A percentile compares a stretch with the other conserved stretches of the same genome.
These are phyloP conservation scores for Cubamyces sp. DNA, from an alignment of 768 basidiomycete genomes.

Conservation along the genomic window DNA sequence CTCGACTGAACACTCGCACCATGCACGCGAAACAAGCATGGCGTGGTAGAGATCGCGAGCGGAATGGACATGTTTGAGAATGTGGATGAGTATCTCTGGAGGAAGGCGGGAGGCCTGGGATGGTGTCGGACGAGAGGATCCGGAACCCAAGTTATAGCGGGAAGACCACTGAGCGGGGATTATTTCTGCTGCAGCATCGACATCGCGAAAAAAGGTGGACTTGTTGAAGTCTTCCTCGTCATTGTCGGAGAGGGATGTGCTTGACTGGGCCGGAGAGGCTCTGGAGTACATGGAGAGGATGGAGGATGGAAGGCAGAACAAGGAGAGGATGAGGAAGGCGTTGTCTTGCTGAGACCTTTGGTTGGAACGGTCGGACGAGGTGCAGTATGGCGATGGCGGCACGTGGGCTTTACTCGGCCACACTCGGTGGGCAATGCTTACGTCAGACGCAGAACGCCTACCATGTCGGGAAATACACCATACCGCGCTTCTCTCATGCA, in stretches of 20 bases:
- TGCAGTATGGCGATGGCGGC: constrained; percentile 17
- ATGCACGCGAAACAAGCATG: constrained; percentile 83
- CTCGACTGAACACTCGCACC: constrained; percentile 97
- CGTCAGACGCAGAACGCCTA: constrained; percentile 10
- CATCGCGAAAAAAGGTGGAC: constrained; percentile 45
- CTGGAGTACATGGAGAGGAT: constrained; percentile 32
- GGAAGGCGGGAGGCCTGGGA: constrained; percentile 68
- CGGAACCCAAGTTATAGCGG: constrained; percentile 29
- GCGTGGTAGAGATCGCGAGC: constrained; percentile 73
- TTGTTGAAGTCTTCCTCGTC: constrained; percentile 63
- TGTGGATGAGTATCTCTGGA: constrained; percentile 90
- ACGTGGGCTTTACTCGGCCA: constrained; percentile 7
- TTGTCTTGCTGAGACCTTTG: constrained; percentile 21
- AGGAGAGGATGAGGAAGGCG: constrained; percentile 5
- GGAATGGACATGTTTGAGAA: constrained; percentile 81
- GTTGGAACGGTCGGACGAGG: constrained; percentile 12
- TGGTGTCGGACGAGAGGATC: constrained; percentile 29
- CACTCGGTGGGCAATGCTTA: not conserved
- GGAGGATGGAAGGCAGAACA: not conserved
- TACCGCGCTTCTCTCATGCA: constrained; percentile 8
- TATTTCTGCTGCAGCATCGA: constrained; percentile 37
- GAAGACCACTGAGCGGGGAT: constrained; percentile 59
- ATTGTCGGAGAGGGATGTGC: constrained; percentile 78
- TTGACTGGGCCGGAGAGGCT: constrained; percentile 63
- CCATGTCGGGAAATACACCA: constrained; percentile 7